Base-by-base conservation (phyloP, 2,329 filamentous ascomycete species). In the Exserohilum rostratum region DNA sequence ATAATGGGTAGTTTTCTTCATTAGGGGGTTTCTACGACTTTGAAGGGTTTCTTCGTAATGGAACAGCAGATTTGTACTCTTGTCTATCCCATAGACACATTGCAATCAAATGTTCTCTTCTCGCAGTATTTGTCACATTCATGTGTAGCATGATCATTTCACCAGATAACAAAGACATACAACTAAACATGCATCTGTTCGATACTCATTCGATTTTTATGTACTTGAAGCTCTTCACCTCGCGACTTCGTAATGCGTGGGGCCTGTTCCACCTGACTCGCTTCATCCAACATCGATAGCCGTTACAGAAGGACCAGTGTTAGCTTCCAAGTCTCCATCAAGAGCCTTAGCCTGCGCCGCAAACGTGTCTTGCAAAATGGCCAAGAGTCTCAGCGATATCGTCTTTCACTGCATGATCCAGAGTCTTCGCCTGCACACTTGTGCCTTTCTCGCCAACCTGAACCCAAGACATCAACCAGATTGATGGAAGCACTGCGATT, bases 381-480 rank as follows among this genome's bases (percentile, higher is more conserved):
- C 34, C 30, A 4, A 53, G 18, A 17, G 44, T 31, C n/a, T 38
- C 44, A 9, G 37, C 37, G 12, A 35, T 22, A 15, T 43, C 44
- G 4, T 46, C 35, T 31, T 53, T 30, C 2, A 17, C 30, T 27
- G 22, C 30, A 15, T 18, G 25, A 3, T 42, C 17, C 7, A 12
- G n/a, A 2, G 13, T 35, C 31, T 12, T 9, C 7, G 9, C n/a
- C 1, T 42, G 35, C 27, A n/a, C 17, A 30, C 1, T 18, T 6
- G 18, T 34, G 20, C 2, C 31, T 48, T 4, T 39, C 17, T 37
- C 44, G 40, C 53, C 46, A 55, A 4, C 38, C 40, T n/a, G 38
- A 30, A 20, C 53, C 55, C 49, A 58, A 25, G 5, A 58, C 52
- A 11, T 62, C 45, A 33, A 37, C 33, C 5, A 61, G 25, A 12